Percentiles rank a stretch among this genome's conserved stretches.
Conservation (phyloP, 305 asterid genomes). For the Andrographis paniculata region DNA sequence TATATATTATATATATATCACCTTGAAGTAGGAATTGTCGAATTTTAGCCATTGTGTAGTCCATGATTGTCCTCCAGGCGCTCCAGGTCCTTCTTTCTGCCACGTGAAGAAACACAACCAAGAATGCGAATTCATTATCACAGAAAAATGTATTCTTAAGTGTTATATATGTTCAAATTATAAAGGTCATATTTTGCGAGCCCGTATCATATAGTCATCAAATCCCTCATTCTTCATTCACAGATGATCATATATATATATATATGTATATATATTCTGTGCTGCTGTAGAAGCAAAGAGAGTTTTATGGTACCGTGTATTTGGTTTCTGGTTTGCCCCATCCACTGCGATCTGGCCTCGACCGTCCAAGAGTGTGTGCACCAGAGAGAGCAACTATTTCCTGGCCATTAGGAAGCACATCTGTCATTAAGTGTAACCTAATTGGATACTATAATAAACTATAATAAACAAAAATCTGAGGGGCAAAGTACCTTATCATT, state of each 20-base stretch:
- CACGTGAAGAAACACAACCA: slow-evolving; percentile 20
- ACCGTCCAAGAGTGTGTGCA: slow-evolving; percentile 93
- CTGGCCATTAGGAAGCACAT: slow-evolving; percentile 2
- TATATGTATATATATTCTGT: background rate
- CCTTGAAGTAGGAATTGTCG: slow-evolving; percentile 94
- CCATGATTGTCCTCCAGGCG: slow-evolving; percentile 99
- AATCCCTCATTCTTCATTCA: background rate
- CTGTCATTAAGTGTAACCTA: too few species aligned
- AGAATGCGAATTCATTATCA: slow-evolving; percentile 1
- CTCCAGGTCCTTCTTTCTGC: slow-evolving; percentile 98
- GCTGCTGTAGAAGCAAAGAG: background rate
- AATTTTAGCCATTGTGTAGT: slow-evolving; percentile 87
- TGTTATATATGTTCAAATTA: too few species aligned
- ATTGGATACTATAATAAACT: too few species aligned
- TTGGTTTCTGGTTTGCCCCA: slow-evolving; percentile 95
- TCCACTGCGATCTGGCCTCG: slow-evolving; percentile 98
- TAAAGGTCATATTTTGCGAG: too few species aligned
- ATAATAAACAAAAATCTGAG: slow-evolving; percentile 16
- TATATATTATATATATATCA: too few species aligned
- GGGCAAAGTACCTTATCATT: slow-evolving; percentile 60
- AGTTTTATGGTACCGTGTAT: slow-evolving; percentile 55
- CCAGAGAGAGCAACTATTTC: slow-evolving; percentile 68
- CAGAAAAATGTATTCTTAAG: slow-evolving; percentile 4
- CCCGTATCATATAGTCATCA: too few species aligned
- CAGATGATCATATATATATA: slow-evolving; percentile 1